Conservation (phyloP, 768 basidiomycete genomes). For the Tulasnella sp. region DNA sequence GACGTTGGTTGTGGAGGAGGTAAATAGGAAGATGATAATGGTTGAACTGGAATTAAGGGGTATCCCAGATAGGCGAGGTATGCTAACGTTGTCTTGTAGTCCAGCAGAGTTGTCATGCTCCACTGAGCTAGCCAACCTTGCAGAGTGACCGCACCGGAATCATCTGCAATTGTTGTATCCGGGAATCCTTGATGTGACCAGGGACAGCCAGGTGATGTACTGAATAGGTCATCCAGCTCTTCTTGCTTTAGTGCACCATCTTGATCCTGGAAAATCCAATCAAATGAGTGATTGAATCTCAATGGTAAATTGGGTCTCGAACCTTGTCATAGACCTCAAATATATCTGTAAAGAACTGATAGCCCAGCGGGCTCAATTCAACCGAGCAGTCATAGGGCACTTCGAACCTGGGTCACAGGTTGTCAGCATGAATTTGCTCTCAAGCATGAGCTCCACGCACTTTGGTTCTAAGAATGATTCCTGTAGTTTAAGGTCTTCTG, state of each 20-base stretch:
- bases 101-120: conserved; percentile 98
- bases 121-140: conserved; percentile 98
- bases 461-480: conserved; percentile 82
- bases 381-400: conserved; percentile 90
- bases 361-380: conserved; percentile 84
- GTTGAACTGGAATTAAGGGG: conserved; percentile 43
- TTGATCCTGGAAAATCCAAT: conserved; percentile 51
- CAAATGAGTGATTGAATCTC: not conserved
- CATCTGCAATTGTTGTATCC: conserved; percentile 76
- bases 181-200: conserved; percentile 62
- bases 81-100: conserved; percentile 79
- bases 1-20: conserved; percentile 21
- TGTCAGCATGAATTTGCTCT: not conserved
- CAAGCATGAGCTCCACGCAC: conserved; percentile 34
- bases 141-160: conserved; percentile 80
- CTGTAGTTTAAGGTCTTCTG: conserved; percentile 78
- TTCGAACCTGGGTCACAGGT: conserved; percentile 52
- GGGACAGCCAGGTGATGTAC: conserved; percentile 93
- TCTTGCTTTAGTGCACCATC: conserved; percentile 78
- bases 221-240: conserved; percentile 82
- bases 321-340: conserved; percentile 95
- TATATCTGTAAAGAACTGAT: conserved; percentile 93
- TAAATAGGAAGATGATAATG: conserved; percentile 14
- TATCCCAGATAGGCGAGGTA: conserved; percentile 95
- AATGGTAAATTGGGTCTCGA: not conserved